Percentiles rank a stretch among this genome's conserved stretches.
These are phyloP conservation scores for Aspergillus sergii DNA, from an alignment of 2,329 filamentous ascomycete species.

Conservation along the genomic window DNA sequence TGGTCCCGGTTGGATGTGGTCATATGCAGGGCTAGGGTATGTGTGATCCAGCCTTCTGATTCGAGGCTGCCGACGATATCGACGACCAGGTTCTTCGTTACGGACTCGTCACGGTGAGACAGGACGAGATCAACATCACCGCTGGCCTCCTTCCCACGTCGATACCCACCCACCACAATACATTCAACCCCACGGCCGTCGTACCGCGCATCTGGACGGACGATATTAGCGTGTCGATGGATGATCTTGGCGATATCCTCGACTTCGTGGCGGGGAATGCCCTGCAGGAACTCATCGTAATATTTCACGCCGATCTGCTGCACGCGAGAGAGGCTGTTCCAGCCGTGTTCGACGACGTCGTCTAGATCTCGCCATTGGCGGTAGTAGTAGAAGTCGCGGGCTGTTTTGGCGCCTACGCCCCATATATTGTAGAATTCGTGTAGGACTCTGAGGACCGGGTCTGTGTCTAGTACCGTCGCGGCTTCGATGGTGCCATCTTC, in stretches of 20 bases:
- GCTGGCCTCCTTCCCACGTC: slow-evolving; percentile 71
- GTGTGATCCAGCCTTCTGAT: slow-evolving; percentile 70
- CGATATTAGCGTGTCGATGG: slow-evolving; percentile 65
- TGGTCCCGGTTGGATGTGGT: slow-evolving; percentile 75
- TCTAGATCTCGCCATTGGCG: slow-evolving; percentile 81
- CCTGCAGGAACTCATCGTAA: slow-evolving; percentile 78
- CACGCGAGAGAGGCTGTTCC: slow-evolving; percentile 71
- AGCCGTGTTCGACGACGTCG: slow-evolving; percentile 81
- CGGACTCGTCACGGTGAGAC: slow-evolving; percentile 71
- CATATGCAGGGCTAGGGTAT: slow-evolving; percentile 72
- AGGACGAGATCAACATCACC: slow-evolving; percentile 88
- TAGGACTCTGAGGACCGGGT: slow-evolving; percentile 67
- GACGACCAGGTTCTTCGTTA: slow-evolving; percentile 70
- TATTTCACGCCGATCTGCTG: slow-evolving; percentile 95
- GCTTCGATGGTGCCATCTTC: slow-evolving; percentile 62
- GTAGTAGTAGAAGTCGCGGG: slow-evolving; percentile 75
- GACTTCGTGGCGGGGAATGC: slow-evolving; percentile 74
- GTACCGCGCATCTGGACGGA: slow-evolving; percentile 53
- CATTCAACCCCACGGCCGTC: slow-evolving; percentile 54
- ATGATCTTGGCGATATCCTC: slow-evolving; percentile 68
- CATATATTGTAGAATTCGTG: slow-evolving; percentile 80
- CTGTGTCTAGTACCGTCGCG: slow-evolving; percentile 63
- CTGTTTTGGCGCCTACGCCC: slow-evolving; percentile 85
- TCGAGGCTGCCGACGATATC: slow-evolving; percentile 74
- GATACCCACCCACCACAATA: slow-evolving; percentile 76